These are phyloP conservation scores for Diplocarpon mali DNA, from an alignment of 2,329 filamentous ascomycete genomes.

Conservation along the genomic window DNA sequence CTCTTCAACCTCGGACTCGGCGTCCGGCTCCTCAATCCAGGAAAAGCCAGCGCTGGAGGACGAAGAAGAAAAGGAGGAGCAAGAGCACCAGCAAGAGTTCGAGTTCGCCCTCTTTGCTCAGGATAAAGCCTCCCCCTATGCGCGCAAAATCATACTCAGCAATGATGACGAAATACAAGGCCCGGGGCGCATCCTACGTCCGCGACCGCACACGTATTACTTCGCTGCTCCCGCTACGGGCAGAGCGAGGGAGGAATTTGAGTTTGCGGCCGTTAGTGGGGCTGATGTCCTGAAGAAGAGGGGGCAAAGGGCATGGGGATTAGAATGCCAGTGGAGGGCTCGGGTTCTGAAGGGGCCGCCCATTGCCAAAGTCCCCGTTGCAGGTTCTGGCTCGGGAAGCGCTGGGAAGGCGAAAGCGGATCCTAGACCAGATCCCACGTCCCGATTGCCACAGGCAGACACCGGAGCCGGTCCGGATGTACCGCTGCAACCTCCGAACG, in stretches of 20 bases:
- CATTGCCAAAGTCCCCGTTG: too few species aligned
- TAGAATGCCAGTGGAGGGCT: constrained; percentile 51
- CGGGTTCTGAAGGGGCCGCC: neutral
- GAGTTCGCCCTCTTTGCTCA: constrained; percentile 45
- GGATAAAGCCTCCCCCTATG: neutral
- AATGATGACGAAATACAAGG: constrained; percentile 30
- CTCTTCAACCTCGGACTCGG: neutral
- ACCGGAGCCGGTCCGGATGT: neutral
- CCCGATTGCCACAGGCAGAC: neutral
- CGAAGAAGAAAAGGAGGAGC: neutral
- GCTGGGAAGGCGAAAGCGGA: too few species aligned
- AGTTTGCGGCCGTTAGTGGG: constrained; percentile 38
- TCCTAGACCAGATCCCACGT: too few species aligned
- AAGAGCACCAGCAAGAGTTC: constrained; percentile 33
- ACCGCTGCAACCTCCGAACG: neutral
- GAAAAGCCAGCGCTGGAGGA: constrained; percentile 9
- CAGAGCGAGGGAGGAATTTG: constrained; percentile 31
- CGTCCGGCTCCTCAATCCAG: constrained; percentile 18
- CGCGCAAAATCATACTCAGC: constrained; percentile 39
- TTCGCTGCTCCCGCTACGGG: constrained; percentile 32
- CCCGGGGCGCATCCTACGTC: constrained; percentile 30
- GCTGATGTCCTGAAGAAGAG: constrained; percentile 39
- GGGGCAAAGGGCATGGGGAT: constrained; percentile 40
- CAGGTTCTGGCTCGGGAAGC: too few species aligned
- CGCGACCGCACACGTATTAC: constrained; percentile 39